These are phyloP conservation scores for Scalesia atractyloides DNA, from an alignment of 129 eudicot genomes.

Conservation along the genomic window DNA sequence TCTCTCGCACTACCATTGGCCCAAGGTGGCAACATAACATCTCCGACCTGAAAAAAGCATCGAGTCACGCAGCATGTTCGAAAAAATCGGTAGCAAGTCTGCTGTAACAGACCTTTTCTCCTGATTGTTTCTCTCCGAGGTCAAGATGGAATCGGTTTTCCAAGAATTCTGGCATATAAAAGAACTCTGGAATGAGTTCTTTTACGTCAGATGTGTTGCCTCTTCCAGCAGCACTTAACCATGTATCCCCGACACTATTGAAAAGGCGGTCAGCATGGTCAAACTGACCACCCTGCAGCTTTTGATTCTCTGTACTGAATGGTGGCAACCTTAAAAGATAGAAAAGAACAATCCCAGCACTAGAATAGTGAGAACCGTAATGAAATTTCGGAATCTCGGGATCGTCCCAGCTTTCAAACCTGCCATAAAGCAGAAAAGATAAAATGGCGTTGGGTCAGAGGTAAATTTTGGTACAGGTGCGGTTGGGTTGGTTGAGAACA, in stretches of 20 bases:
- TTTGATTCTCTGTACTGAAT: conserved; percentile 88
- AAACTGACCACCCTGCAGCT: conserved; percentile 98
- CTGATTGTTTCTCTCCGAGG: conserved; percentile 97
- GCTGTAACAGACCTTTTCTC: conserved; percentile 63
- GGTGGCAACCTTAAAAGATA: conserved; percentile 96
- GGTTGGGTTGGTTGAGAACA: no score
- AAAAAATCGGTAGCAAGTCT: no score
- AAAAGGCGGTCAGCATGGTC: conserved; percentile 99
- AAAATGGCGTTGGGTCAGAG: no score
- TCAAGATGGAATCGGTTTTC: conserved; percentile 88
- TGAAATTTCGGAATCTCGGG: conserved; percentile 97
- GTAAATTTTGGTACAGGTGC: no score
- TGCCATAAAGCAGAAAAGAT: conserved; percentile 24
- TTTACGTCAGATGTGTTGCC: conserved; percentile 98
- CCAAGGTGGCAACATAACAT: conserved; percentile 93
- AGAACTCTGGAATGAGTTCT: conserved; percentile 95
- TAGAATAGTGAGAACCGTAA: conserved; percentile 99
- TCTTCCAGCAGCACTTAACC: conserved; percentile 97
- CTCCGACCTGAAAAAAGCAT: conserved; percentile 66
- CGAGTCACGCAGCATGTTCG: neutral
- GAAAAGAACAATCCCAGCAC: conserved; percentile 98
- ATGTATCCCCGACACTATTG: conserved; percentile 83
- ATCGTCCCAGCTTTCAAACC: conserved; percentile 99
- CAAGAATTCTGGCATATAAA: conserved; percentile 92
- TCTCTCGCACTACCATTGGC: conserved; percentile 96